Evolutionary conservation across 106 monocot species (phyloP).

Genomic region (Acorus calamus): DNA sequence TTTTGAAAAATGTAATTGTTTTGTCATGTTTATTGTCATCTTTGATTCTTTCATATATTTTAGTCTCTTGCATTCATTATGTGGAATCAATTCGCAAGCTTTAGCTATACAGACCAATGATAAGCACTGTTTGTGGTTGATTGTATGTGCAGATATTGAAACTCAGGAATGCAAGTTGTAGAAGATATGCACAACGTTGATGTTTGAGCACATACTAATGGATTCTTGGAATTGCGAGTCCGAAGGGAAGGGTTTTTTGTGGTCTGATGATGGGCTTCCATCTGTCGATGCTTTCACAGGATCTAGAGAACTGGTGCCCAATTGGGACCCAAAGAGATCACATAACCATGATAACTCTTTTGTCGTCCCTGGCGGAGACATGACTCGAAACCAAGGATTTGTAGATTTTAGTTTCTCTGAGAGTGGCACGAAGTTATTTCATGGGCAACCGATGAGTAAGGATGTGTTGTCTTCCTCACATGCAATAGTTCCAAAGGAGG

Average conservation of each 20-base stretch:
- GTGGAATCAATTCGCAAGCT: no score
- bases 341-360: slow-evolving; percentile 1
- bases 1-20: no score
- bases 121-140: no score
- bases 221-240: background rate
- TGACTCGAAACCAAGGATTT: background rate
- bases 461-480: background rate
- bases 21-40: no score
- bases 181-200: no score
- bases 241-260: background rate
- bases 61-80: no score
- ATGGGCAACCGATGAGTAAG: background rate
- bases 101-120: no score
- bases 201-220: background rate
- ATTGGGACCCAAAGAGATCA: background rate
- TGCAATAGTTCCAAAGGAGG: slow-evolving; percentile 1
- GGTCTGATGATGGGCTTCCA: slow-evolving; percentile 4
- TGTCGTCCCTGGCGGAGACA: background rate
- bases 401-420: background rate
- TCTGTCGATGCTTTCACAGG: background rate
- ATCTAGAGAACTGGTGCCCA: background rate
- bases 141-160: no score
- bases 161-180: no score
- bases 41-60: no score
- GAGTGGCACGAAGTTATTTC: background rate